phyloP scores from a whole-genome alignment of 2,329 filamentous ascomycete genomes.

The Periconia sp. region DNA sequence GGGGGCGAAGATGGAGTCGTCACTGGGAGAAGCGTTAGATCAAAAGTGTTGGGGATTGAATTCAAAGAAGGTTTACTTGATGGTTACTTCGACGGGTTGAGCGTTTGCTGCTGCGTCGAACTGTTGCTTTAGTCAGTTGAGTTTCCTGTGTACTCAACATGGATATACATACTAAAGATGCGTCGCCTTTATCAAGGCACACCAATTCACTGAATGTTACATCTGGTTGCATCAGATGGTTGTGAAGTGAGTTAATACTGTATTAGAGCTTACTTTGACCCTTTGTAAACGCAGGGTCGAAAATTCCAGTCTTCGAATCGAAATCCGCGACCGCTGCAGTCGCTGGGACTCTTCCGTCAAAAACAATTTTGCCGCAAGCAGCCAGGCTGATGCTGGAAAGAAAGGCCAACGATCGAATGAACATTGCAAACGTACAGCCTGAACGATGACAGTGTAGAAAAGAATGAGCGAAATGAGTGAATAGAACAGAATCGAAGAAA shows the following conservation, averaged over 20 bases:
- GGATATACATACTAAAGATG: conserved; percentile 4
- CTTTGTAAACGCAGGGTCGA: conserved; percentile 12
- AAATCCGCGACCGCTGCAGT: conserved; percentile 11
- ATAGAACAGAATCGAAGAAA: not conserved
- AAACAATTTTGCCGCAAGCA: conserved; percentile 9
- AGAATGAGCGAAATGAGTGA: not conserved
- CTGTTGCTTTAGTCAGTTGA: not conserved
- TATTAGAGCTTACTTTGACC: conserved; percentile 11
- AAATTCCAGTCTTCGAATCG: conserved; percentile 8
- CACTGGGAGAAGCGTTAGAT: conserved; percentile 1
- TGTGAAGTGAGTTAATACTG: not conserved
- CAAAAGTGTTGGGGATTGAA: not conserved
- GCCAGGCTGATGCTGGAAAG: not conserved
- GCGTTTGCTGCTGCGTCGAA: conserved; percentile 11
- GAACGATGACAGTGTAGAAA: not conserved
- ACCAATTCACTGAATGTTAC: conserved; percentile 13
- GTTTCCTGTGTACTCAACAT: not conserved
- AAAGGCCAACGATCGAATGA: conserved; percentile 1
- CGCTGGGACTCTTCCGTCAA: conserved; percentile 13
- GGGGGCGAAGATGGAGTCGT: conserved; percentile 17
- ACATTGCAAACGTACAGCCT: not conserved
- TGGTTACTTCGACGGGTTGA: conserved; percentile 15
- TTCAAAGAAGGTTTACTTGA: conserved; percentile 7
- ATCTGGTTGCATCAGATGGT: conserved; percentile 1
- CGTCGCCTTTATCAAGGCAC: conserved; percentile 2